Evolutionary conservation across 2,329 filamentous ascomycete species (phyloP).

Genomic region (Aspergillus versicolor): DNA sequence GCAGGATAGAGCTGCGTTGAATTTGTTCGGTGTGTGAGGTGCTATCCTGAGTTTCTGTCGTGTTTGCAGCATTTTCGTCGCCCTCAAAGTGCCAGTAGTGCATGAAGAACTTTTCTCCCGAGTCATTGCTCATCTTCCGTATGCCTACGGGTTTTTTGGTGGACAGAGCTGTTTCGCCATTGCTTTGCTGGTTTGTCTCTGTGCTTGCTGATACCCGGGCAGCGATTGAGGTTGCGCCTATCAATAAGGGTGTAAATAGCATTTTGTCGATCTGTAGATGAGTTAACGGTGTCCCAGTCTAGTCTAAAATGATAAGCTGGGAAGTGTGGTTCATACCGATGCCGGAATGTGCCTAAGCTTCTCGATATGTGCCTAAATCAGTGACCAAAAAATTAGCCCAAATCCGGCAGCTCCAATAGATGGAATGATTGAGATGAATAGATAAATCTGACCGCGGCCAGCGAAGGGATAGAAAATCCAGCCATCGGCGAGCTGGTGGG

Average conservation of each 20-base stretch:
- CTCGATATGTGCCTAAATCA: background rate
- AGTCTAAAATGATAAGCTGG: background rate
- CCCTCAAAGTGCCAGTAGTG: slow-evolving; percentile 45
- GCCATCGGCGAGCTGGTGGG: too few species aligned
- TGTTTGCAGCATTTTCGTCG: slow-evolving; percentile 2
- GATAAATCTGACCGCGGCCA: too few species aligned
- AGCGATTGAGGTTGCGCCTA: slow-evolving; percentile 8
- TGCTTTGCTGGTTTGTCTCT: slow-evolving; percentile 6
- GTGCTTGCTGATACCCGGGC: slow-evolving; percentile 7
- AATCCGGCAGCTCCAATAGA: background rate
- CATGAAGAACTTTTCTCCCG: slow-evolving; percentile 50
- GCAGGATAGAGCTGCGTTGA: slow-evolving; percentile 7
- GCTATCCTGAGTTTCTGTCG: background rate
- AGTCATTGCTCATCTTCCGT: slow-evolving; percentile 46
- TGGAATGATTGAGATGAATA: too few species aligned
- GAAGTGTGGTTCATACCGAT: background rate
- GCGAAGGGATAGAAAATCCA: too few species aligned
- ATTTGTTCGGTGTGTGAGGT: background rate
- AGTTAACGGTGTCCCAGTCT: background rate
- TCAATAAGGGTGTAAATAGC: background rate
- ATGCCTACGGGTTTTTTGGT: slow-evolving; percentile 21
- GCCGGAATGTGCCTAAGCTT: background rate
- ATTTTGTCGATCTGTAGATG: background rate
- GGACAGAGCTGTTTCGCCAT: slow-evolving; percentile 28
- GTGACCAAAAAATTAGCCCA: background rate